phyloP scores from a whole-genome alignment of 2,329 filamentous ascomycete genomes.

The Aschersonia sp. region DNA sequence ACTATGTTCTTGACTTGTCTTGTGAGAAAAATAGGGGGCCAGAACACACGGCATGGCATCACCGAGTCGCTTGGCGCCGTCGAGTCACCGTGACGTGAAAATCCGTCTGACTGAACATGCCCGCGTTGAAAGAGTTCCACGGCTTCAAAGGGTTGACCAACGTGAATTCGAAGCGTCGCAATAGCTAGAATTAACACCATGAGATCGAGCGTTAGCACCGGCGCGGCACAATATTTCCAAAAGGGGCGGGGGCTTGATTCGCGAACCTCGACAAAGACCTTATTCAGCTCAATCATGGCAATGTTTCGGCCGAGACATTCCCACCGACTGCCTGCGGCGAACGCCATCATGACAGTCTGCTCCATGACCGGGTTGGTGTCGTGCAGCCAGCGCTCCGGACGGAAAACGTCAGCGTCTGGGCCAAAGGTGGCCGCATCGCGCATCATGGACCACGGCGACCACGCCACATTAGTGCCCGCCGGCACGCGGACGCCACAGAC shows the following conservation, averaged over 20 bases:
- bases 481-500: conserved; percentile 1
- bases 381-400: conserved; percentile 1
- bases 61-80: background rate
- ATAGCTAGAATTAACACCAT: background rate
- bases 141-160: background rate
- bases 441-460: background rate
- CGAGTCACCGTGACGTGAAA: background rate
- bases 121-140: conserved; percentile 1
- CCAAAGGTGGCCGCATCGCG: background rate
- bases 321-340: background rate
- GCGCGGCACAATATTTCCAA: background rate
- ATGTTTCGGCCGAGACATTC: conserved; percentile 1
- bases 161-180: conserved; percentile 1
- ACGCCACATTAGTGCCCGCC: conserved; percentile 1
- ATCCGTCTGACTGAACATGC: conserved; percentile 1
- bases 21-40: too few relatives aligned
- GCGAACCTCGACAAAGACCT: conserved; percentile 1
- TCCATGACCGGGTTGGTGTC: background rate
- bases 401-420: background rate
- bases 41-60: too few relatives aligned
- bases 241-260: background rate
- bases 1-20: too few relatives aligned
- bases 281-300: conserved; percentile 1
- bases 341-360: conserved; percentile 1
- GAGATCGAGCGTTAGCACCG: background rate